Percentiles rank a stretch among this genome's conserved stretches.
phyloP scores from a whole-genome alignment of 148 eudicot genomes.

The Camellia sinensis region DNA sequence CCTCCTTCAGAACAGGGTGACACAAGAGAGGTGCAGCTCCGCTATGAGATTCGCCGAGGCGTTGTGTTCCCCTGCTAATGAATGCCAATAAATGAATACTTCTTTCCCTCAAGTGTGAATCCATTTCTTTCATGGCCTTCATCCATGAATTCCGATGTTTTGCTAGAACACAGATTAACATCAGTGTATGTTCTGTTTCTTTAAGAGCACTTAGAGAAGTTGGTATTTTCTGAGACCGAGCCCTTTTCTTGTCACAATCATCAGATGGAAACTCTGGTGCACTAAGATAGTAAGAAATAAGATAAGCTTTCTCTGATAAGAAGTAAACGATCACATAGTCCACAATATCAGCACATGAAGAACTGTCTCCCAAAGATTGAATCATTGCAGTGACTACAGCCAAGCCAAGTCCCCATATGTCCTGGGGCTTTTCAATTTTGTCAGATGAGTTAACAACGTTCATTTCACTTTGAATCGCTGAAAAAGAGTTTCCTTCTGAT shows the following conservation, averaged over 20 bases:
- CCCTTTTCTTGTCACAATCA: conserved; percentile 69
- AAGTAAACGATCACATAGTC: conserved; percentile 66
- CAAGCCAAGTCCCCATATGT: conserved; percentile 78
- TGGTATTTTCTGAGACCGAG: conserved; percentile 56
- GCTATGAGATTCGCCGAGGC: conserved; percentile 45
- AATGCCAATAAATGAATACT: conserved; percentile 86
- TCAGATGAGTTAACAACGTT: conserved; percentile 19
- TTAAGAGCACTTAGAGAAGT: conserved; percentile 58
- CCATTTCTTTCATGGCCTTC: conserved; percentile 64
- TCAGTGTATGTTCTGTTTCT: conserved; percentile 71
- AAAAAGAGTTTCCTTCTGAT: conserved; percentile 33
- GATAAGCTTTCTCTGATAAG: conserved; percentile 58
- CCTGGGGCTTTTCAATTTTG: conserved; percentile 48
- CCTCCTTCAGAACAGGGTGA: conserved; percentile 69
- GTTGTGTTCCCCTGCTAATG: conserved; percentile 66
- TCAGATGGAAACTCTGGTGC: conserved; percentile 64
- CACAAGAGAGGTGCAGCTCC: conserved; percentile 54
- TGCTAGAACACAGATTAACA: conserved; percentile 66
- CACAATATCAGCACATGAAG: conserved; percentile 49
- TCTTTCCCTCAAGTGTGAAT: conserved; percentile 73
- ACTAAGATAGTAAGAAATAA: conserved; percentile 62
- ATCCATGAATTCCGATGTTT: conserved; percentile 71
- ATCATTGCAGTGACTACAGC: conserved; percentile 74
- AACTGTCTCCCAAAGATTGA: conserved; percentile 63
- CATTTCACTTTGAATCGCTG: conserved; percentile 32